Conservation (phyloP, 2,329 filamentous ascomycete species). For the Elsinoe perseae region DNA sequence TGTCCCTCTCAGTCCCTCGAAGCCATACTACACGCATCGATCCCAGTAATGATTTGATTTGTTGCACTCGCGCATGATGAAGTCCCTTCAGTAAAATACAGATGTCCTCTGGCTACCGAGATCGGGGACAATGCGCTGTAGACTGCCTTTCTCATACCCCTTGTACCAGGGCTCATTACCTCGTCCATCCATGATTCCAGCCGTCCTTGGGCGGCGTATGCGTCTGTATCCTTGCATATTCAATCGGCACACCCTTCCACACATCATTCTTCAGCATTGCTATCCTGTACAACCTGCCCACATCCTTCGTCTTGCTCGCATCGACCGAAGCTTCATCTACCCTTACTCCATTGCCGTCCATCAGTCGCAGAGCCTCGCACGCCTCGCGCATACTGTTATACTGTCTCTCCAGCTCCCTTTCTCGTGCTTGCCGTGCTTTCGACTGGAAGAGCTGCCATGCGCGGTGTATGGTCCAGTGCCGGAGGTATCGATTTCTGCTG, state of each 20-base stretch:
- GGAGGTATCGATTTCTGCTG: conserved; percentile 75
- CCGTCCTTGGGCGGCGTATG: conserved; percentile 69
- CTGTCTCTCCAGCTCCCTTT: conserved; percentile 66
- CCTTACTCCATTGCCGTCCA: conserved; percentile 38
- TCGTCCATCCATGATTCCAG: conserved; percentile 94
- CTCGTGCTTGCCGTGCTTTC: conserved; percentile 55
- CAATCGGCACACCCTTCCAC: conserved; percentile 76
- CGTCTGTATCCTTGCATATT: conserved; percentile 79
- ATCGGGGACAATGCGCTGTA: no score
- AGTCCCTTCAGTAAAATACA: no score
- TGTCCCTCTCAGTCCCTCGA: background rate
- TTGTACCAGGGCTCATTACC: conserved; percentile 31
- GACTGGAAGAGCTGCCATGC: conserved; percentile 79
- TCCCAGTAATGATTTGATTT: no score
- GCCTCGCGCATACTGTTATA: conserved; percentile 77
- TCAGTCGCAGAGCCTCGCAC: conserved; percentile 69
- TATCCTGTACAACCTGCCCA: conserved; percentile 72
- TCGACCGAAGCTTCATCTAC: conserved; percentile 22
- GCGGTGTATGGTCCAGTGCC: conserved; percentile 98
- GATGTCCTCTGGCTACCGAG: no score
- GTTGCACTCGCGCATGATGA: no score
- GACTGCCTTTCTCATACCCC: background rate
- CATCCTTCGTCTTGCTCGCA: conserved; percentile 45
- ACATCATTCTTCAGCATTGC: conserved; percentile 88
- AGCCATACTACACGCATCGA: no score